These are phyloP conservation scores for Tylopilus sp. DNA, from an alignment of 1,284 basidiomycete genomes.

Conservation along the genomic window DNA sequence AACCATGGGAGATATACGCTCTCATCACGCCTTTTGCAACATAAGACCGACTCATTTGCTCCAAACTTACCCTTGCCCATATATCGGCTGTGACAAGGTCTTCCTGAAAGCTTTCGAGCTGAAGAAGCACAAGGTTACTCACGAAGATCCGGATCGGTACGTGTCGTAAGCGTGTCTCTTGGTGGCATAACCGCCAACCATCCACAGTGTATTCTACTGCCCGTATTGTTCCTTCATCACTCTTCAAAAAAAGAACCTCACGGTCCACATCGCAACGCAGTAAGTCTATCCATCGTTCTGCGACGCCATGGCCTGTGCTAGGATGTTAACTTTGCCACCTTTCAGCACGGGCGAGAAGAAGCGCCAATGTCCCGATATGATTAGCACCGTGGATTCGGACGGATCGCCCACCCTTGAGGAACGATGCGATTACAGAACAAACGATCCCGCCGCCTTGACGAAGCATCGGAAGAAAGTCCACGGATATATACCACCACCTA, in stretches of 20 bases:
- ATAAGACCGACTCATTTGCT: neutral
- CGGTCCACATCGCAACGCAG: slow-evolving; percentile 23
- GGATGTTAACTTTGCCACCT: neutral
- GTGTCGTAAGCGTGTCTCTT: neutral
- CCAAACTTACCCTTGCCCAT: slow-evolving; percentile 21
- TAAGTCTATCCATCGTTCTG: slow-evolving; percentile 2
- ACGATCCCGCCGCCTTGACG: slow-evolving; percentile 31
- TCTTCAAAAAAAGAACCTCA: slow-evolving; percentile 24
- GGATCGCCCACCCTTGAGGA: neutral
- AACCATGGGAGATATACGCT: slow-evolving; percentile 17
- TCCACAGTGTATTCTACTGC: slow-evolving; percentile 25
- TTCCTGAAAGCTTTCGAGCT: slow-evolving; percentile 22
- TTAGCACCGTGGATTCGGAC: neutral
- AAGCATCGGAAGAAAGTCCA: slow-evolving; percentile 29
- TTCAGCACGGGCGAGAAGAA: slow-evolving; percentile 27
- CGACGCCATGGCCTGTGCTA: neutral
- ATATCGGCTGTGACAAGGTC: slow-evolving; percentile 9
- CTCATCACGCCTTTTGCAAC: no score
- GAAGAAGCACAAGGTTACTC: slow-evolving; percentile 22
- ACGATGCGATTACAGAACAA: slow-evolving; percentile 22
- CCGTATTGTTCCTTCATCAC: slow-evolving; percentile 22
- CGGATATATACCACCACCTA: slow-evolving; percentile 14
- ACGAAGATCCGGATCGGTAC: slow-evolving; percentile 18
- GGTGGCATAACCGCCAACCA: neutral
- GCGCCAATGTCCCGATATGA: slow-evolving; percentile 21